Conservation (phyloP, 805 yeast genomes). For the Metschnikowia cubensis region DNA sequence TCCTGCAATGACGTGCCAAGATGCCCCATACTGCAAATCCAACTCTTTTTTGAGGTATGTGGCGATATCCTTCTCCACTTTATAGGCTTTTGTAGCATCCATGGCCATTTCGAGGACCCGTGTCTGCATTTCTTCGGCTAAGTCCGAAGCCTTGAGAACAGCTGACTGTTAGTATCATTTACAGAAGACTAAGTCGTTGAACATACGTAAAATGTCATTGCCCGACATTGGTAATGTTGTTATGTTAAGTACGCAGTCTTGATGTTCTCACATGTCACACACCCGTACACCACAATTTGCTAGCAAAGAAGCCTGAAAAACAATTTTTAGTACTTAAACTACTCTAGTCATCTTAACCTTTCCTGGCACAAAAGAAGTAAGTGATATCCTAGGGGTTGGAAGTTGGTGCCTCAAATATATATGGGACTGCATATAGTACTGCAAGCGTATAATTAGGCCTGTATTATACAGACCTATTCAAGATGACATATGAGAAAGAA, state of each 20-base stretch:
- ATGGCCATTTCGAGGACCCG: conserved; percentile 45
- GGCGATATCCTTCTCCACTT: conserved; percentile 61
- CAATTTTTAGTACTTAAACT: no score
- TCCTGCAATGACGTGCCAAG: conserved; percentile 83
- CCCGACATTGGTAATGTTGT: conserved; percentile 3
- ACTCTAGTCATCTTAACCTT: not conserved
- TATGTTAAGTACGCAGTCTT: not conserved
- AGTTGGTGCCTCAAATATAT: not conserved
- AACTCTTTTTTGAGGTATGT: conserved; percentile 59
- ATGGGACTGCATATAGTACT: not conserved
- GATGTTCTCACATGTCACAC: not conserved
- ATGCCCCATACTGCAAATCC: conserved; percentile 60
- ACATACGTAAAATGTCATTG: conserved; percentile 4
- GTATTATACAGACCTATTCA: not conserved
- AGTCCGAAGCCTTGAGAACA: conserved; percentile 40
- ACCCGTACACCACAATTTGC: not conserved
- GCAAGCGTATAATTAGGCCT: not conserved
- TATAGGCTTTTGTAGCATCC: conserved; percentile 41
- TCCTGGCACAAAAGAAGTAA: not conserved
- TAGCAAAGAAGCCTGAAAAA: no score
- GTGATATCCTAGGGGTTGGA: not conserved
- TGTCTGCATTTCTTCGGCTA: conserved; percentile 51
- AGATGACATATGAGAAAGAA: no score
- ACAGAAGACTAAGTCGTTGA: not conserved
- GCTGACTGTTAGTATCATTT: conserved; percentile 21